Percentiles rank a stretch among this genome's conserved stretches.
Conservation (phyloP, 179 eudicot genomes). For the Spinacia oleracea region DNA sequence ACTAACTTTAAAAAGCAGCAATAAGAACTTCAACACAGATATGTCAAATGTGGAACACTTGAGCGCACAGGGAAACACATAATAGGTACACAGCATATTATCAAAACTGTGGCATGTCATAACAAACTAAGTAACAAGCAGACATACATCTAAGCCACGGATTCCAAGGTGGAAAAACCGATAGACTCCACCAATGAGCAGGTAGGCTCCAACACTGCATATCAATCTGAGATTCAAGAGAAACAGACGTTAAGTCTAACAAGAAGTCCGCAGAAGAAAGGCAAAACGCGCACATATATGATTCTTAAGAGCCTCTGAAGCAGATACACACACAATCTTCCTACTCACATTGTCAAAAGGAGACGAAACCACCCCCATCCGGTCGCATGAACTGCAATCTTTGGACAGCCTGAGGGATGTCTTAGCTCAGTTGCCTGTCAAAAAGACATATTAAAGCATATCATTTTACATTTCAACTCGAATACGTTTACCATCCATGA, state of each 20-base stretch:
- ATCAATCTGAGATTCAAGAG: conserved; percentile 50
- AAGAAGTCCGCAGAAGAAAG: conserved; percentile 16
- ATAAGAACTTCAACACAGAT: conserved; percentile 8
- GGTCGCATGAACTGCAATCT: conserved; percentile 43
- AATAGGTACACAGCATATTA: not conserved
- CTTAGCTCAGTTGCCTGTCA: conserved; percentile 67
- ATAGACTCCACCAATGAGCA: conserved; percentile 65
- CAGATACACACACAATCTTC: not conserved
- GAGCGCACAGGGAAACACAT: not conserved
- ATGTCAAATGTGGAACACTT: conserved; percentile 1
- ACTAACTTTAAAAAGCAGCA: not conserved
- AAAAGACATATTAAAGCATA: conserved; percentile 16
- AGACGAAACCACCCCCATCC: conserved; percentile 87
- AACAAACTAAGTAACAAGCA: conserved; percentile 6
- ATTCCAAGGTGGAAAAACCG: conserved; percentile 70
- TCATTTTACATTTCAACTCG: not conserved
- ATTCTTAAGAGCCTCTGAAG: conserved; percentile 1
- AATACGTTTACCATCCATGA: not conserved
- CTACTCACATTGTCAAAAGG: conserved; percentile 62
- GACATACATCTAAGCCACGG: conserved; percentile 80
- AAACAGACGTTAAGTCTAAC: conserved; percentile 1
- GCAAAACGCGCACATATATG: conserved; percentile 9
- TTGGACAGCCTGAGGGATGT: conserved; percentile 95
- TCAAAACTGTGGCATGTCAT: conserved; percentile 6
- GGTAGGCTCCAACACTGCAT: conserved; percentile 64